Conservation (phyloP, 257 asterid genomes). For the Thymus quinquecostatus region DNA sequence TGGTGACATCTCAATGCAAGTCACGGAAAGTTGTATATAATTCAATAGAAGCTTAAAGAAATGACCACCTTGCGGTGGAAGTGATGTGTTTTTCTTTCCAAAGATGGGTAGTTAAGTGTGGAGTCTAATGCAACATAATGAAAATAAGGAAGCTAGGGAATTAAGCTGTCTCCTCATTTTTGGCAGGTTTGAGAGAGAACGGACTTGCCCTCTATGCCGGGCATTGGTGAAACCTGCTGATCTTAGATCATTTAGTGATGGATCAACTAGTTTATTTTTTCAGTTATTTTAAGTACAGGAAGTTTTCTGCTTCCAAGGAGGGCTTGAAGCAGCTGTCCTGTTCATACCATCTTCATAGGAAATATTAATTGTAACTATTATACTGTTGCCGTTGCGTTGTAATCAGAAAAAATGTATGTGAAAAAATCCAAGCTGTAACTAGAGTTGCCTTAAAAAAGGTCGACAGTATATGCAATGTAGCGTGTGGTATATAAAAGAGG, state of each 20-base stretch:
- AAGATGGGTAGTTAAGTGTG: neutral
- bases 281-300: constrained; percentile 62
- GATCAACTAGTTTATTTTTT: constrained; percentile 74
- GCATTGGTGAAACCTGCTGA: constrained; percentile 78
- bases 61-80: neutral
- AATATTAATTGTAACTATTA: constrained; percentile 34
- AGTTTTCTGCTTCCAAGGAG: constrained; percentile 39
- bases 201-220: constrained; percentile 83
- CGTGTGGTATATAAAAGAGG: constrained; percentile 18
- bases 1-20: constrained; percentile 1
- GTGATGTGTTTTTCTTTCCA: neutral
- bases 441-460: constrained; percentile 17
- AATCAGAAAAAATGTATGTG: constrained; percentile 32
- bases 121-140: neutral
- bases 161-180: neutral
- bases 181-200: constrained; percentile 88
- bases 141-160: constrained; percentile 6
- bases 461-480: constrained; percentile 29
- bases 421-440: constrained; percentile 30
- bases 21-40: neutral
- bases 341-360: constrained; percentile 34
- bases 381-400: constrained; percentile 32
- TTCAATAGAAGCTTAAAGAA: neutral
- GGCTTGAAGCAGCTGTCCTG: constrained; percentile 40
- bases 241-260: constrained; percentile 74